Evolutionary conservation across 495 filamentous ascomycete species (phyloP), one percentile per base, ranked within the genome.

Genomic region (Aspergillus mulundensis): DNA sequence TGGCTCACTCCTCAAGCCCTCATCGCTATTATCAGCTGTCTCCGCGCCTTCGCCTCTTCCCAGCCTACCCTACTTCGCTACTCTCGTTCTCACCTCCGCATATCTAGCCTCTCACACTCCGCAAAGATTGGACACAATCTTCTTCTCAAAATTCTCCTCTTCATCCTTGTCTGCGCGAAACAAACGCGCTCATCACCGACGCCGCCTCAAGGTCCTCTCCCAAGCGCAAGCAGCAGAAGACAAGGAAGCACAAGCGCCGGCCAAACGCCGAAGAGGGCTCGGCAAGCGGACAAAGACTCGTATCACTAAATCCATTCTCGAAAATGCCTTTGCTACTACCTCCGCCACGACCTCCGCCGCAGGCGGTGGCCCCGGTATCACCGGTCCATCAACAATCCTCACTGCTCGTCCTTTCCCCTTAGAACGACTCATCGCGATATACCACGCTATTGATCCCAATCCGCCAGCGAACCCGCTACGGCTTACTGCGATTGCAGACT

Each of bases 51-150:
- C 75, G 1, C 69, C 67, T 11, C 68, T 76, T 6, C 72, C 71
- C 10, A 67, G 68, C 49, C 62, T 97, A 21, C 90, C 92, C 11
- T 87, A 89, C 60, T 90, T 89, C 64, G 86, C 94, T 19, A 87
- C 89, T 43, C 76, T 90, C 38, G 82, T 97, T 54, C 80, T 98
- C 14, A 81, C 93, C 36, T 88, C 91, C 46, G 85, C 92, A 19
- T 98, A 96, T 71, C 83, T 98, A 5, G 90, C 93, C 56, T 96
- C 91, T 4, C 89, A 92, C 74, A 97, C 89, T 64, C 84, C 89
- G 0, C 78, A 90, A 16, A 75, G 84, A 40, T 81, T 87, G 36
- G 94, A 98, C 69, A 77, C 84, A 1, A 79, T 84, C 25, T 86
- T 92, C 64, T 97, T 98, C 77, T 92, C 87, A 52, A 95, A 91